These are phyloP conservation scores for Chlamydomonas sp. DNA, from an alignment of 139 green algal species.

Conservation along the genomic window DNA sequence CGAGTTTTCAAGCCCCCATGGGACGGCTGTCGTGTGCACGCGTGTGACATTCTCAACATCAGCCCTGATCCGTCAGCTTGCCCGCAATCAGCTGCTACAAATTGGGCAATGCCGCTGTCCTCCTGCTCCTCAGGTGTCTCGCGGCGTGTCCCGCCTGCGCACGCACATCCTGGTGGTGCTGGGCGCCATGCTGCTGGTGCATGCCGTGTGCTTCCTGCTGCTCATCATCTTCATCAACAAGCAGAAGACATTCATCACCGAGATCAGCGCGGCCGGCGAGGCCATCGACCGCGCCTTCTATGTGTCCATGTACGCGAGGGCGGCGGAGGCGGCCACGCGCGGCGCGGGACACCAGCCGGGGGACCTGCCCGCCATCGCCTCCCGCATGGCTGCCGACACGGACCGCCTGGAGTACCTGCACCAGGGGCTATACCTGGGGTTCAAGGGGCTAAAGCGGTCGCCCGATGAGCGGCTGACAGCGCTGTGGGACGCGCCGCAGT, in stretches of 20 bases:
- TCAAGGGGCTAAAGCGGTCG: background rate
- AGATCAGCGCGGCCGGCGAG: conserved; percentile 33
- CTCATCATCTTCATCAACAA: conserved; percentile 37
- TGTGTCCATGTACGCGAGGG: conserved; percentile 25
- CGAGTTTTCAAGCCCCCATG: background rate
- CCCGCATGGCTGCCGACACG: background rate
- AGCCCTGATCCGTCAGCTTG: background rate
- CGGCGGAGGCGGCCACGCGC: conserved; percentile 27
- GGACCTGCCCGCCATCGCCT: background rate
- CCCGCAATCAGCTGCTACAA: background rate
- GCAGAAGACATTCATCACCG: conserved; percentile 39
- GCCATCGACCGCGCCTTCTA: conserved; percentile 29
- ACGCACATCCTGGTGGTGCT: conserved; percentile 21
- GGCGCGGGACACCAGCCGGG: background rate
- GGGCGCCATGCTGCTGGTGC: conserved; percentile 18
- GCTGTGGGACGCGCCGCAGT: conserved; percentile 38
- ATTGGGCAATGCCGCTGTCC: too few species aligned
- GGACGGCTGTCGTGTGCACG: background rate
- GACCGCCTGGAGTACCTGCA: conserved; percentile 41
- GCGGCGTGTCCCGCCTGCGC: conserved; percentile 5
- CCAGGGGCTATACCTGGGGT: conserved; percentile 46
- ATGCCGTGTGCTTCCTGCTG: conserved; percentile 21
- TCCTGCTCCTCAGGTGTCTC: background rate
- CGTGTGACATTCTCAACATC: too few species aligned
- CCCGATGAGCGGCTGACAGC: conserved; percentile 3